Conservation (phyloP, 495 filamentous ascomycete genomes). For the Penicillium canariense region DNA sequence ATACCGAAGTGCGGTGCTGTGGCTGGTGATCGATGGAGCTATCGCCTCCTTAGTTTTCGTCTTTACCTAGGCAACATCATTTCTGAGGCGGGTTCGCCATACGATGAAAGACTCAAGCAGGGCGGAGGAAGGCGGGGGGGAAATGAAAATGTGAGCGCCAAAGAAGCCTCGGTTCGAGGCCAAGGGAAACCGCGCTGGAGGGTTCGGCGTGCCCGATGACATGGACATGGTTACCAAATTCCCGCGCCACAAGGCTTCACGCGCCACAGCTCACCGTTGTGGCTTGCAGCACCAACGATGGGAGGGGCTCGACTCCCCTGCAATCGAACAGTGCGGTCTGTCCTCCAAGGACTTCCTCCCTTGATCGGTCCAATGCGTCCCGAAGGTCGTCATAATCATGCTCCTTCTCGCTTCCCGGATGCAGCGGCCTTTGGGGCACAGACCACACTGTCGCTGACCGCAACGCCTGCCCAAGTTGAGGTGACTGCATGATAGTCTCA, state of each 20-base stretch:
- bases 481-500: conserved; percentile 7
- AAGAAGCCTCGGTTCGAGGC: neutral
- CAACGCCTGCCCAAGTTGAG: neutral
- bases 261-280: conserved; percentile 27
- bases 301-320: conserved; percentile 4
- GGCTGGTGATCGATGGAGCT: conserved; percentile 13
- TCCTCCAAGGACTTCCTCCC: neutral
- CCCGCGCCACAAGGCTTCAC: conserved; percentile 1
- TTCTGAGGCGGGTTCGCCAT: neutral
- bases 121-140: no score
- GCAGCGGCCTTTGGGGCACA: neutral
- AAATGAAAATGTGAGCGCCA: neutral
- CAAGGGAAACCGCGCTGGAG: neutral
- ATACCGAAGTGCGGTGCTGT: conserved; percentile 1
- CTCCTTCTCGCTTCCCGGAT: neutral
- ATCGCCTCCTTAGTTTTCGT: neutral
- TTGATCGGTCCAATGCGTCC: neutral
- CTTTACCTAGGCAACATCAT: conserved; percentile 18
- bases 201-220: conserved; percentile 20
- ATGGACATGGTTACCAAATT: conserved; percentile 9
- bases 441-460: conserved; percentile 1
- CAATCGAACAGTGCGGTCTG: conserved; percentile 21
- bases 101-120: no score
- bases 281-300: conserved; percentile 17
- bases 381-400: neutral